These are phyloP conservation scores for Ogataea allantospora DNA, from an alignment of 805 yeast species.

Conservation along the genomic window DNA sequence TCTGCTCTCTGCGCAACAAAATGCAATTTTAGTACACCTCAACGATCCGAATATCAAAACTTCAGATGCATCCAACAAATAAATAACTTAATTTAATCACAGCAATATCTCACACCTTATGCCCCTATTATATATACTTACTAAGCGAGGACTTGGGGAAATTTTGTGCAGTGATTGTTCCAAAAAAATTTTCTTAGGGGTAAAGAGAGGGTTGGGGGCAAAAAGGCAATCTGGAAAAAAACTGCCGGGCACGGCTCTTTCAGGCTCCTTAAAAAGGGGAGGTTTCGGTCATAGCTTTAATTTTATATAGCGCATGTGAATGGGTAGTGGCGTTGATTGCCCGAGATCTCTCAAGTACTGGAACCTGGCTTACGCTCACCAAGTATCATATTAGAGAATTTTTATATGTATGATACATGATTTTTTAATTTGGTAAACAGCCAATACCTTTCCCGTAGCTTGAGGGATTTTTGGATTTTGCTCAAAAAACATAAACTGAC, in stretches of 20 bases:
- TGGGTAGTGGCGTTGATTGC: no score
- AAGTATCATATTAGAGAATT: no score
- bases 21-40: conserved; percentile 1
- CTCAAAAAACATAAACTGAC: conserved; percentile 2
- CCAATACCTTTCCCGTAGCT: background rate
- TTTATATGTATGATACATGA: background rate
- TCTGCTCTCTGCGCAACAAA: conserved; percentile 2
- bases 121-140: conserved; percentile 1
- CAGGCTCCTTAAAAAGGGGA: background rate
- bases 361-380: no score
- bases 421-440: background rate
- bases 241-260: background rate
- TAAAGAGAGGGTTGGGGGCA: no score
- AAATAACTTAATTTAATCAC: background rate
- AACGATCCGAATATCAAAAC: background rate
- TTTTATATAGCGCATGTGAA: no score
- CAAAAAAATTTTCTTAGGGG: conserved; percentile 6
- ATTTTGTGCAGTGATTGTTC: background rate
- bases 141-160: background rate
- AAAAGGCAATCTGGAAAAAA: no score
- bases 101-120: conserved; percentile 2
- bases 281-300: background rate
- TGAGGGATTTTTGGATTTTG: conserved; percentile 8
- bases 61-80: conserved; percentile 1
- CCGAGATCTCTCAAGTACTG: no score